phyloP scores from a whole-genome alignment of 2,329 filamentous ascomycete genomes.

The Ophiostoma quercus region DNA sequence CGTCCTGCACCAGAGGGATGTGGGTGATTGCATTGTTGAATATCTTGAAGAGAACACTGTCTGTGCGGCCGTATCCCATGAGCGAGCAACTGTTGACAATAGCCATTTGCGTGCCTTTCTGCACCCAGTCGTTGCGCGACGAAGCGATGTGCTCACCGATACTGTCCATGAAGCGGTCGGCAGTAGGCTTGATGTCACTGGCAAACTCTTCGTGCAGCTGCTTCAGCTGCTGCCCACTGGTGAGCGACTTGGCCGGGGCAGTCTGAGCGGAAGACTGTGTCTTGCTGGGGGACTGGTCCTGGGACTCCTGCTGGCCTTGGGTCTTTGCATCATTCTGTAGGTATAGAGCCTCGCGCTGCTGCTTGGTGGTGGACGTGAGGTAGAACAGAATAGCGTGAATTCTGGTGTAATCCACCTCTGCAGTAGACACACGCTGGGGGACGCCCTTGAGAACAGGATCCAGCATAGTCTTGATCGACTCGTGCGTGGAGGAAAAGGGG shows the following conservation, averaged over 20 bases:
- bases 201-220: neutral
- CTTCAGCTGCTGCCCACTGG: neutral
- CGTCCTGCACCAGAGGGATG: neutral
- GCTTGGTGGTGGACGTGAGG: neutral
- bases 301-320: neutral
- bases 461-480: constrained; percentile 66
- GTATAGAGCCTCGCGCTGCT: neutral
- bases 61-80: constrained; percentile 48
- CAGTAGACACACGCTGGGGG: constrained; percentile 33
- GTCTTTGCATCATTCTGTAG: neutral
- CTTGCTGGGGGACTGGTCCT: neutral
- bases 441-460: constrained; percentile 46
- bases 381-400: constrained; percentile 60
- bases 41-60: constrained; percentile 42
- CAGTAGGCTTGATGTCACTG: constrained; percentile 30
- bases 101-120: constrained; percentile 51
- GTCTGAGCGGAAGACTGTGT: neutral
- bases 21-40: constrained; percentile 14
- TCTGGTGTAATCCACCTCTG: constrained; percentile 59
- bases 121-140: constrained; percentile 48
- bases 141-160: constrained; percentile 55
- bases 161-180: constrained; percentile 46
- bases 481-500: constrained; percentile 62
- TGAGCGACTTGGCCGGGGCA: neutral
- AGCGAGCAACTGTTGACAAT: constrained; percentile 51